Base-by-base conservation (phyloP, 1,284 basidiomycete species). In the Apiotrichum brassicae region DNA sequence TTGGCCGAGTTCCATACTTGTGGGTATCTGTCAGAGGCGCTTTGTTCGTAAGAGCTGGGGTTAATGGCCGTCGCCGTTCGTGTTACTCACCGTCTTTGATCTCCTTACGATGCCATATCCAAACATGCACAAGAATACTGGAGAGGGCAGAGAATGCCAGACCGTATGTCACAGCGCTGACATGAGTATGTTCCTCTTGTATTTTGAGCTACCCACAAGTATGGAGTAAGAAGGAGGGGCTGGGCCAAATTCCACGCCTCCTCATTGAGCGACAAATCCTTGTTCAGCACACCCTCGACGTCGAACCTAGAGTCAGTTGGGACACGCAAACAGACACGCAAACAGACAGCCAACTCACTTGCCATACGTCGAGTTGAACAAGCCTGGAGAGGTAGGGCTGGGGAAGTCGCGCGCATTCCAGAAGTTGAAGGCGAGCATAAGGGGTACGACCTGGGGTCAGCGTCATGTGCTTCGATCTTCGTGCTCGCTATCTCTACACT, bases 21-120 rank as follows among this genome's bases (percentile, higher is more conserved):
- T 75, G 73, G 4, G 67, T 60, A 43, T 75, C 71, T 36, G 63
- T 65, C 39, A 69, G 50, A 14, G 63, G 53, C 4, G 59, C 58
- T 5, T 68, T 61, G 39, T 68, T 70, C 18, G 58, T 63, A 6
- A 76, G 51, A 0, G 77, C 76, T 71, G 33, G 9, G 14, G 36
- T 55, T 25, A 56, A 49, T 32, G 33, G 33, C n/a, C n/a, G 11
- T 8, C 8, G 14, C n/a, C 2, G 6, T 2, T 1, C 3, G 2
- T 11, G 16, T 1, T 42, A 40, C 59, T 47, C 20, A 70, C 69
- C 68, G 24, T 68, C 58, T 41, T 65, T 66, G 53, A 78, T 75
- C 56, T 78, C 77, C 11, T 70, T 61, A 28, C 76, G 61, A 54
- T 78, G 76, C 76, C 76, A 78, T 3, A 78, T 65, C 57, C 71